Conservation (phyloP, 2,329 filamentous ascomycete genomes). For the Cercospora janseana region DNA sequence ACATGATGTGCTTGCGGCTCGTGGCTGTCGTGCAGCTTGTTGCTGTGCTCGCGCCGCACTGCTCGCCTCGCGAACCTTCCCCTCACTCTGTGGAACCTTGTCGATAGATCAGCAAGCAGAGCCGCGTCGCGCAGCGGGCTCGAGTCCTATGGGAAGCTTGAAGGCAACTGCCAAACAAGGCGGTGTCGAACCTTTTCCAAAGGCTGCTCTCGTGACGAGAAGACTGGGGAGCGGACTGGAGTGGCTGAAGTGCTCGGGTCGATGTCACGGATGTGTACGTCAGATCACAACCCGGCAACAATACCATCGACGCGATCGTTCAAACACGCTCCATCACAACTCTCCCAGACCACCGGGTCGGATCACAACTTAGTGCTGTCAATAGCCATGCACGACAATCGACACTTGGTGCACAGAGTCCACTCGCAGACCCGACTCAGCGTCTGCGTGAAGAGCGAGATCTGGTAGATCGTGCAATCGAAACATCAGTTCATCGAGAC, state of each 20-base stretch:
- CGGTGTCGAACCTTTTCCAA: slow-evolving; percentile 3
- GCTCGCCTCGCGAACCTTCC: slow-evolving; percentile 16
- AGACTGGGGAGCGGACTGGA: not conserved
- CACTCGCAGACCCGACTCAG: too few species aligned
- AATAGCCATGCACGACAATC: too few species aligned
- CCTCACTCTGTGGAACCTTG: slow-evolving; percentile 15
- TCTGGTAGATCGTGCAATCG: too few species aligned
- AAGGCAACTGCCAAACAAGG: slow-evolving; percentile 1
- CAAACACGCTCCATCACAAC: too few species aligned
- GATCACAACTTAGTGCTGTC: too few species aligned
- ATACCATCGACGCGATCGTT: too few species aligned
- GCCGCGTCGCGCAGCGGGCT: slow-evolving; percentile 7
- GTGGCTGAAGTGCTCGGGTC: slow-evolving; percentile 3
- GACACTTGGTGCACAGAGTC: too few species aligned
- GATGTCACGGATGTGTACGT: too few species aligned
- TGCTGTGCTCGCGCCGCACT: slow-evolving; percentile 7
- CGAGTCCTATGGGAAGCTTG: slow-evolving; percentile 6
- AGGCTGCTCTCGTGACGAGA: slow-evolving; percentile 3
- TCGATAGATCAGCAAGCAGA: slow-evolving; percentile 11
- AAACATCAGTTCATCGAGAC: too few species aligned
- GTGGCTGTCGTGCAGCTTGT: not conserved
- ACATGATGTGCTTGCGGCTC: slow-evolving; percentile 9
- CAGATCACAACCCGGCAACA: too few species aligned
- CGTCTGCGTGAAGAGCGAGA: too few species aligned
- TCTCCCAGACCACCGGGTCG: too few species aligned